A percentile compares a stretch with the other conserved stretches of the same genome.
Conservation (phyloP, 306 rosid genomes). For the Citrullus mucosospermus region DNA sequence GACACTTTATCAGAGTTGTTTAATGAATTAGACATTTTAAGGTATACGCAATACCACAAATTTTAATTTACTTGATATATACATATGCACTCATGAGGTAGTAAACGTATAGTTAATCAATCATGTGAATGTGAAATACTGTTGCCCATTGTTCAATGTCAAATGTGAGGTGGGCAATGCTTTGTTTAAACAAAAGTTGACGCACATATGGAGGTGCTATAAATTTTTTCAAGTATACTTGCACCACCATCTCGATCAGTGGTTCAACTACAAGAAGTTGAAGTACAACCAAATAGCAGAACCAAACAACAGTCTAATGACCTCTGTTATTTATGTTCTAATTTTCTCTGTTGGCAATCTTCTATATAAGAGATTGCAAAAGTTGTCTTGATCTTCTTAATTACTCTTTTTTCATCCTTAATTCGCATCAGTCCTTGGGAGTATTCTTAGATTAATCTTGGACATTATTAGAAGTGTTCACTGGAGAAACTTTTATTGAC, state of each 20-base stretch:
- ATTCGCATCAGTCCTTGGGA: neutral
- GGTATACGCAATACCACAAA: neutral
- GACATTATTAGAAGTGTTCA: neutral
- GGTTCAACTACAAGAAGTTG: neutral
- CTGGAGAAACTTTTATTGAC: neutral
- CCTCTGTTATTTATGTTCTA: neutral
- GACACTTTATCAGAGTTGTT: neutral
- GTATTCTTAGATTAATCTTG: neutral
- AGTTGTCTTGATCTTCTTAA: neutral
- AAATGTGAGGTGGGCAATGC: neutral
- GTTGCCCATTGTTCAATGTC: neutral
- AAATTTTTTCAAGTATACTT: neutral
- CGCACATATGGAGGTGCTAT: neutral
- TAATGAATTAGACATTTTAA: neutral
- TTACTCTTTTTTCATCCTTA: neutral
- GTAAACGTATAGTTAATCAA: neutral
- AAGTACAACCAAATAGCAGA: neutral
- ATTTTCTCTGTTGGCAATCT: neutral
- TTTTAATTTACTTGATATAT: neutral
- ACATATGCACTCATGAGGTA: neutral
- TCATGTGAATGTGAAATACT: neutral
- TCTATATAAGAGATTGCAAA: neutral
- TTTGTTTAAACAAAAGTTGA: neutral
- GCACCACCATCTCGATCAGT: neutral
- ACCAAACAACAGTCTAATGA: neutral